Evolutionary conservation across 441 rosid genomes (phyloP).

Genomic region (Eutrema salsugineum): DNA sequence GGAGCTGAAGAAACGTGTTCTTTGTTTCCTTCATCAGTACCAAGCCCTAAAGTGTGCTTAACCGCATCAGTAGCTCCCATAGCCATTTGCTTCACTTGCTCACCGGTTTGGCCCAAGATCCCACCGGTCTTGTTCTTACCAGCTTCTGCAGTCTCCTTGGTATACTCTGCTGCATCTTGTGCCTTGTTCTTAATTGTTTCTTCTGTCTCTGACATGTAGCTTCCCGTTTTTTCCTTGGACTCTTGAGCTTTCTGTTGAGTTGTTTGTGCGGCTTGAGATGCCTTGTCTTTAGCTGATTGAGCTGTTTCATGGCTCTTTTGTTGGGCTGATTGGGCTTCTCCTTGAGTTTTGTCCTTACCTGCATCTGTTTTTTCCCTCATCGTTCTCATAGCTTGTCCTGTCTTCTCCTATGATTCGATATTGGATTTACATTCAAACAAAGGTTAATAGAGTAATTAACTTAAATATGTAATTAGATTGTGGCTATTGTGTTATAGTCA

Average conservation of each 20-base stretch:
- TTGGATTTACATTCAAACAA: too few species aligned
- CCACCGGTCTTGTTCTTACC: conserved; percentile 40
- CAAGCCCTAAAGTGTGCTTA: conserved; percentile 48
- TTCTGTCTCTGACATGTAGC: conserved; percentile 24
- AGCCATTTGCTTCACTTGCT: conserved; percentile 53
- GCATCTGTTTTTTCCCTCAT: conserved; percentile 37
- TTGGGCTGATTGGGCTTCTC: conserved; percentile 29
- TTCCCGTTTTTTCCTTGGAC: conserved; percentile 18
- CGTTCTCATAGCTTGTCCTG: conserved; percentile 26
- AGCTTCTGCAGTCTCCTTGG: conserved; percentile 24
- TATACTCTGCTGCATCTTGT: not conserved
- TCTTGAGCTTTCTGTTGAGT: conserved; percentile 29
- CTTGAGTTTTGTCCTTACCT: conserved; percentile 40
- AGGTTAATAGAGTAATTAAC: too few species aligned
- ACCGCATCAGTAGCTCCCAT: conserved; percentile 49
- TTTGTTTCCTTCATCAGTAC: conserved; percentile 18
- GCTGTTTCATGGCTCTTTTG: conserved; percentile 33
- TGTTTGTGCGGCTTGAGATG: conserved; percentile 23
- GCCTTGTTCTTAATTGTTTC: conserved; percentile 22
- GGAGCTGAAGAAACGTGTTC: conserved; percentile 6
- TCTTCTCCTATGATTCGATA: conserved; percentile 14
- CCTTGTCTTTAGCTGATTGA: conserved; percentile 35
- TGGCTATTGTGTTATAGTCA: too few species aligned
- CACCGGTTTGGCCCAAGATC: conserved; percentile 48
- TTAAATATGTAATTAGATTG: too few species aligned